Conservation (phyloP, 345 rosid species). For the Rhodomyrtus tomentosa region DNA sequence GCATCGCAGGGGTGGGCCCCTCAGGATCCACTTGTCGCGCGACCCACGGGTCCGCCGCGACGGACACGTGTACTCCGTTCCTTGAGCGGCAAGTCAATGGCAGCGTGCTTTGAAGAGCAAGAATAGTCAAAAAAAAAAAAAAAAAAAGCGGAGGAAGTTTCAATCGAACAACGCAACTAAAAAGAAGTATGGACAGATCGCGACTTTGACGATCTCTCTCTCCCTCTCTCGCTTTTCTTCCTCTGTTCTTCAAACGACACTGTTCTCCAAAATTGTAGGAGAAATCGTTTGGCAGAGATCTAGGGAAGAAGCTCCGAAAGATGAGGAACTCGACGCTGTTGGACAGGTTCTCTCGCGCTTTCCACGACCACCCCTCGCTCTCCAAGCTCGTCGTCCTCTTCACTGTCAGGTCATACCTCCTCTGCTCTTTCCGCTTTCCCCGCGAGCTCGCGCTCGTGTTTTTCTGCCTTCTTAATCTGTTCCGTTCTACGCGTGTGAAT, state of each 20-base stretch:
- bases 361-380: slow-evolving; percentile 57
- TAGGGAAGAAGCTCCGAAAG: background rate
- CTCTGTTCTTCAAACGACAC: background rate
- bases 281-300: background rate
- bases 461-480: background rate
- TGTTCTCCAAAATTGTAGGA: slow-evolving; percentile 1
- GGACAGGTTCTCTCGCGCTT: slow-evolving; percentile 49
- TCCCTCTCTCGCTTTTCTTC: background rate
- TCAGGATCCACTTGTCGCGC: too few species aligned
- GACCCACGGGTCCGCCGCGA: background rate
- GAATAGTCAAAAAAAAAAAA: background rate
- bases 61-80: background rate
- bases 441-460: background rate
- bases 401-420: slow-evolving; percentile 49
- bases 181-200: background rate
- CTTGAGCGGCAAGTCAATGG: background rate
- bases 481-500: background rate
- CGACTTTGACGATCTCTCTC: background rate
- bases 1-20: too few species aligned
- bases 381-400: slow-evolving; percentile 59
- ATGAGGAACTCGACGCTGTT: slow-evolving; percentile 57
- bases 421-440: background rate
- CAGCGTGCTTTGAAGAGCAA: background rate
- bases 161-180: background rate
- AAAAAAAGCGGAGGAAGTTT: background rate